Conservation (phyloP, 1,284 basidiomycete genomes). For the Trichosporon asahii region DNA sequence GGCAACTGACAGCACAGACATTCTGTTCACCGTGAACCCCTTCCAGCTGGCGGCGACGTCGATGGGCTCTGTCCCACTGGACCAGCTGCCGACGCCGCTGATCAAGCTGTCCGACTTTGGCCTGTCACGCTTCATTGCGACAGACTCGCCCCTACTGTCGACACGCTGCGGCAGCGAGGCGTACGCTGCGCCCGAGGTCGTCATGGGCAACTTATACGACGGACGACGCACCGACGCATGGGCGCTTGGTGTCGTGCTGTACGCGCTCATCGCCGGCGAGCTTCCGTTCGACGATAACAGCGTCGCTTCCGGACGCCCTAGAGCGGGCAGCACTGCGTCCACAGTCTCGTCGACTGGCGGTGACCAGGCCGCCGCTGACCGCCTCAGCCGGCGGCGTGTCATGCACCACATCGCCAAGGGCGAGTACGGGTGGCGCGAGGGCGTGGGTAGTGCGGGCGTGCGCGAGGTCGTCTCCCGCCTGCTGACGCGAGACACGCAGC, state of each 20-base stretch:
- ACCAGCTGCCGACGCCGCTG: conserved; percentile 58
- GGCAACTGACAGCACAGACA: conserved; percentile 54
- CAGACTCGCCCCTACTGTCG: conserved; percentile 64
- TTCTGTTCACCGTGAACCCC: conserved; percentile 57
- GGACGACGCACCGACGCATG: conserved; percentile 83
- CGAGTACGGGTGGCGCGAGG: conserved; percentile 64
- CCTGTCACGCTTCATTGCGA: conserved; percentile 77
- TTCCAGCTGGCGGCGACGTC: conserved; percentile 49
- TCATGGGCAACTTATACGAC: conserved; percentile 74
- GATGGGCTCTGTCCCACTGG: conserved; percentile 47
- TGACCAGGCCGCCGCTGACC: conserved; percentile 5
- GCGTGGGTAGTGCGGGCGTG: conserved; percentile 37
- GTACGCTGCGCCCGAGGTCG: conserved; percentile 86
- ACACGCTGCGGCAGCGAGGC: conserved; percentile 88
- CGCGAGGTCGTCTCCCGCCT: conserved; percentile 60
- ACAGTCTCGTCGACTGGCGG: neutral
- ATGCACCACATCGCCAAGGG: conserved; percentile 74
- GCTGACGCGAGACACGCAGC: conserved; percentile 65
- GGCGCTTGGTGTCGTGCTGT: conserved; percentile 82
- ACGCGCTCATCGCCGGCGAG: conserved; percentile 64
- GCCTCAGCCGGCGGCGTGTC: conserved; percentile 16
- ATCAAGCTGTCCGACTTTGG: conserved; percentile 90
- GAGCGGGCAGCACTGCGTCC: conserved; percentile 24
- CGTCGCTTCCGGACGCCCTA: conserved; percentile 16
- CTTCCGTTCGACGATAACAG: conserved; percentile 51